Conservation (phyloP, 495 filamentous ascomycete species). For the Penicillium goetzii region DNA sequence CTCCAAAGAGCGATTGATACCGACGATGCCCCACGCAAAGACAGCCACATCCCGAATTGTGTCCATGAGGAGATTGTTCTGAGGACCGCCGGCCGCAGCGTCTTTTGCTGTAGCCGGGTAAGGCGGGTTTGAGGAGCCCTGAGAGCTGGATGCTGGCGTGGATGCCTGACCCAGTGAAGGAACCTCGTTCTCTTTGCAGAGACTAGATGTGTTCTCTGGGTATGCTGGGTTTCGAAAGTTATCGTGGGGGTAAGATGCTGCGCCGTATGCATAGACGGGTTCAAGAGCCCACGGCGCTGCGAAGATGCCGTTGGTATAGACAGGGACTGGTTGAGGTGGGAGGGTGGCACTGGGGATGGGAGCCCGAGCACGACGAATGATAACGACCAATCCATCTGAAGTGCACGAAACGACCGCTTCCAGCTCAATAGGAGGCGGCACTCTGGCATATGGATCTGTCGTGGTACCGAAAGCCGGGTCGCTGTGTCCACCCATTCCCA, state of each 20-base stretch:
- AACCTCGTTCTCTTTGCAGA: slow-evolving; percentile 22
- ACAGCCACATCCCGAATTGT: slow-evolving; percentile 80
- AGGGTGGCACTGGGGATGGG: slow-evolving; percentile 57
- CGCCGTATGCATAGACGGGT: slow-evolving; percentile 51
- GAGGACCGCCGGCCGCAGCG: slow-evolving; percentile 47
- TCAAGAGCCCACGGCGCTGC: slow-evolving; percentile 76
- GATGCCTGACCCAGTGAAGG: not conserved
- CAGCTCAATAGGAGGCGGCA: slow-evolving; percentile 58
- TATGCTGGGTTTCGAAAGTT: not conserved
- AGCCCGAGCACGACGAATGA: slow-evolving; percentile 75
- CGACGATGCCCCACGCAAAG: slow-evolving; percentile 55
- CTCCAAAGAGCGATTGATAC: slow-evolving; percentile 78
- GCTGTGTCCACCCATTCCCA: slow-evolving; percentile 17
- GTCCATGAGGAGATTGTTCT: slow-evolving; percentile 67
- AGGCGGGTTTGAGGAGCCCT: not conserved
- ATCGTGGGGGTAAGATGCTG: slow-evolving; percentile 16
- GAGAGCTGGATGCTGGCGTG: slow-evolving; percentile 13
- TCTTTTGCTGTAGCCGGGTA: slow-evolving; percentile 7
- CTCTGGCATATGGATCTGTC: not conserved
- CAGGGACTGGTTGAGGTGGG: slow-evolving; percentile 42
- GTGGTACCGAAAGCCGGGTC: not conserved
- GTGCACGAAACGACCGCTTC: slow-evolving; percentile 91
- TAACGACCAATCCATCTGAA: slow-evolving; percentile 85
- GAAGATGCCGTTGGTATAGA: slow-evolving; percentile 68
- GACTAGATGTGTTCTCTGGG: slow-evolving; percentile 13